Conservation (phyloP, 2,329 filamentous ascomycete genomes). For the Whalleya microplaca region DNA sequence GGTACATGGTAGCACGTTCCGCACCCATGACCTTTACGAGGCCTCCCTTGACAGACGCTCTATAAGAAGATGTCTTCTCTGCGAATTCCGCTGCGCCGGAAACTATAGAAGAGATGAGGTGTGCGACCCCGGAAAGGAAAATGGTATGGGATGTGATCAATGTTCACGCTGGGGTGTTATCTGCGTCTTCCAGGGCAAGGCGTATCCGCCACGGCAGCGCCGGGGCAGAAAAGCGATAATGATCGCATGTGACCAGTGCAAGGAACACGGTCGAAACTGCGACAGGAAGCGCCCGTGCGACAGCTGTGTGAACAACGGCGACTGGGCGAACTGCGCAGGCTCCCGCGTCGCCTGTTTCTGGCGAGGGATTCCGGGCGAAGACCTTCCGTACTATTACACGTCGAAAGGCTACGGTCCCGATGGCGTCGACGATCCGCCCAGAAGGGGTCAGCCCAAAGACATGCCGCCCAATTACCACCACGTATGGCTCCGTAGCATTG, state of each 20-base stretch:
- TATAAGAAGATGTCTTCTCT: no score
- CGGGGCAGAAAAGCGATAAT: no score
- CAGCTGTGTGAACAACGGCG: background rate
- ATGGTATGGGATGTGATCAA: background rate
- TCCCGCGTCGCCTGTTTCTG: background rate
- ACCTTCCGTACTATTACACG: conserved; percentile 41
- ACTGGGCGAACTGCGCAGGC: background rate
- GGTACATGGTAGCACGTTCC: background rate
- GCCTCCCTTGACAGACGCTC: no score
- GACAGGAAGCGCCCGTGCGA: conserved; percentile 20
- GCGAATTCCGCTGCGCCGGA: no score
- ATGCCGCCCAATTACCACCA: conserved; percentile 1
- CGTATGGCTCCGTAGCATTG: background rate
- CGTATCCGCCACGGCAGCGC: background rate
- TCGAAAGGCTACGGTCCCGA: conserved; percentile 34
- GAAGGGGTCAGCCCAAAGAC: no score
- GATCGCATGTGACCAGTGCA: background rate
- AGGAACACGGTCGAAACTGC: background rate
- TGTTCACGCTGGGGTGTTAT: background rate
- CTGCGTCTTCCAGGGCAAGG: background rate
- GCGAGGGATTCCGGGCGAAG: conserved; percentile 18
- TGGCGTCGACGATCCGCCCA: conserved; percentile 31
- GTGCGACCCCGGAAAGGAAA: background rate
- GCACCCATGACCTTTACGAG: no score
- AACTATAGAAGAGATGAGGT: background rate